Conservation (phyloP, 768 basidiomycete species). For the Amanita subjunquillea region DNA sequence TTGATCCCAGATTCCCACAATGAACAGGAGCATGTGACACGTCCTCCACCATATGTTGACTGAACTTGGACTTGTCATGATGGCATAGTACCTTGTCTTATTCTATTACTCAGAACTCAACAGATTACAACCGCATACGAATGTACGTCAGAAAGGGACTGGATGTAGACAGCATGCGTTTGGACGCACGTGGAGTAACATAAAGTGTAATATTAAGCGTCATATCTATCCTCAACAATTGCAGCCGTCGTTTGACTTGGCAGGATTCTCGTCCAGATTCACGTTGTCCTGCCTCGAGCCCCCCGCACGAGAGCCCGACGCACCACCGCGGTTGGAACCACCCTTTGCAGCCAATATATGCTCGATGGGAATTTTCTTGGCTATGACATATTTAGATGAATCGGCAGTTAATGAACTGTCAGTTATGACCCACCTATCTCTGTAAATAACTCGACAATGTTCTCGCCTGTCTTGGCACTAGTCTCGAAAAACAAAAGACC, state of each 20-base stretch:
- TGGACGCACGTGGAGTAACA: neutral
- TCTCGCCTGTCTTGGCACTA: conserved; percentile 93
- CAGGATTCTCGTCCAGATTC: conserved; percentile 56
- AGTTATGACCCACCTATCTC: conserved; percentile 70
- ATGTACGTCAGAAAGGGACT: neutral
- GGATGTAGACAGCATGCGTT: neutral
- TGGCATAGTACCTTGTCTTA: conserved; percentile 3
- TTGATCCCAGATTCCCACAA: conserved; percentile 40
- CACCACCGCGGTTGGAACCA: conserved; percentile 51
- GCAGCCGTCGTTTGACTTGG: conserved; percentile 68
- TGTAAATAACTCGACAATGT: conserved; percentile 93
- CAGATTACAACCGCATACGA: conserved; percentile 3
- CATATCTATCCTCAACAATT: conserved; percentile 49
- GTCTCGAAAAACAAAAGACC: conserved; percentile 96
- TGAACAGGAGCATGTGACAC: conserved; percentile 41
- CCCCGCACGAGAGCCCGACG: conserved; percentile 40
- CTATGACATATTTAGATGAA: conserved; percentile 16
- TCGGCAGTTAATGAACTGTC: conserved; percentile 4
- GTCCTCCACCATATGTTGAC: conserved; percentile 59
- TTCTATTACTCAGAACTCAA: neutral
- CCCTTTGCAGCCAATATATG: conserved; percentile 83
- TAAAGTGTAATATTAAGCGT: neutral
- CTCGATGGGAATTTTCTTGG: conserved; percentile 73
- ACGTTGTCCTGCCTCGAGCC: conserved; percentile 47
- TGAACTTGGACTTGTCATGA: conserved; percentile 13